phyloP scores from a whole-genome alignment of 371 early-diverging fungal species.

The Choanephora cucurbitarum region DNA sequence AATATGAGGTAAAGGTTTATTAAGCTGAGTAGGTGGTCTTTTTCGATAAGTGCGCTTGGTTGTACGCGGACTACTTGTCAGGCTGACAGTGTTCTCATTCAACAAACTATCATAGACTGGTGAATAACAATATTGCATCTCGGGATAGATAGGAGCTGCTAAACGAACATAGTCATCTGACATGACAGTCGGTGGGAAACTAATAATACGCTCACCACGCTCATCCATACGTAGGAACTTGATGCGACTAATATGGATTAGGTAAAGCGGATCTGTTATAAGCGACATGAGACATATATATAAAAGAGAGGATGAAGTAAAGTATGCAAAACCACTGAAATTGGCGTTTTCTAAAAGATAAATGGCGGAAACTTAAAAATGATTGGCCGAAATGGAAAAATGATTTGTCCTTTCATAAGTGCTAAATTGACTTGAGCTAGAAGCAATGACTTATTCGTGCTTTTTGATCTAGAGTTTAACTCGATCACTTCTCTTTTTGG shows the following conservation, averaged over 20 bases:
- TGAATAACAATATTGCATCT: slow-evolving; percentile 71
- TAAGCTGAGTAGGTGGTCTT: slow-evolving; percentile 8
- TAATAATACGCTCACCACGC: slow-evolving; percentile 73
- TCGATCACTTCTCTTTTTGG: too few species aligned
- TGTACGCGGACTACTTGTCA: slow-evolving; percentile 31
- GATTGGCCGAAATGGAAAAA: too few species aligned
- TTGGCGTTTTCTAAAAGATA: too few species aligned
- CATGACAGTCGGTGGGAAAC: slow-evolving; percentile 65
- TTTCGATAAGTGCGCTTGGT: slow-evolving; percentile 24
- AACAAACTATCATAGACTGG: slow-evolving; percentile 49
- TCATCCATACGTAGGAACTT: slow-evolving; percentile 73
- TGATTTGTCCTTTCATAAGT: too few species aligned
- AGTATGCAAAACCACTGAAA: neutral
- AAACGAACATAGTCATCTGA: slow-evolving; percentile 79
- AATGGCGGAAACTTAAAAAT: too few species aligned
- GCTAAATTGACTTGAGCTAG: too few species aligned
- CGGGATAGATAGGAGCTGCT: slow-evolving; percentile 70
- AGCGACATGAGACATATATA: slow-evolving; percentile 58
- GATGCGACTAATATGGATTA: slow-evolving; percentile 81
- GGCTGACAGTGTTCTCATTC: slow-evolving; percentile 19
- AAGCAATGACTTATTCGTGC: too few species aligned
- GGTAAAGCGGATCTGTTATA: slow-evolving; percentile 70
- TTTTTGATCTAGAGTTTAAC: too few species aligned
- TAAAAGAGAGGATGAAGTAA: neutral
- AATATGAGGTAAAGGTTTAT: neutral